These are phyloP conservation scores for Phialophora tarda DNA, from an alignment of 2,329 filamentous ascomycete species.

Conservation along the genomic window DNA sequence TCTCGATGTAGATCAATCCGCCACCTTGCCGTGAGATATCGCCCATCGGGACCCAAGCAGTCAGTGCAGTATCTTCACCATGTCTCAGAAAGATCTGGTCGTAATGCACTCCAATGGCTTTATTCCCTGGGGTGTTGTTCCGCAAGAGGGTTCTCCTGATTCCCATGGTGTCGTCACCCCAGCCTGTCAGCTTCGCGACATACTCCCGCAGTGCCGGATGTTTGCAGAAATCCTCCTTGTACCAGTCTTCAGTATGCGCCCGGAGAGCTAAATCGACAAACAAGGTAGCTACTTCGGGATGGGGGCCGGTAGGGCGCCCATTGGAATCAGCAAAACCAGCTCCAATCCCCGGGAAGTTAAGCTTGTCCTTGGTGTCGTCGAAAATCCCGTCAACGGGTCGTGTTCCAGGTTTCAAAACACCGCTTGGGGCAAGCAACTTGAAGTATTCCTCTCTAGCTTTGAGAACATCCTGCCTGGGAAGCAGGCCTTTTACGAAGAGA, in stretches of 20 bases:
- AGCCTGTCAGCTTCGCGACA: constrained; percentile 59
- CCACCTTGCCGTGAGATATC: constrained; percentile 61
- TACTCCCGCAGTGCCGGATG: constrained; percentile 59
- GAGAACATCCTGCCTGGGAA: constrained; percentile 61
- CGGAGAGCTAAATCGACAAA: constrained; percentile 60
- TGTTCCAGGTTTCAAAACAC: constrained; percentile 61
- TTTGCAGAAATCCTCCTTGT: constrained; percentile 61
- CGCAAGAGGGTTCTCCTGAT: constrained; percentile 59
- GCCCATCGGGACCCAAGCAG: constrained; percentile 64
- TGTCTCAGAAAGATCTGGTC: constrained; percentile 64
- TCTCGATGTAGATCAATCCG: constrained; percentile 65
- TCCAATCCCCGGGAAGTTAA: constrained; percentile 60
- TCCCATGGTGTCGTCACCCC: constrained; percentile 57
- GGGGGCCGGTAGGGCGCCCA: constrained; percentile 50
- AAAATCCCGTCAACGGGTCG: constrained; percentile 61
- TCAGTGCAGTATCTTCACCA: constrained; percentile 61
- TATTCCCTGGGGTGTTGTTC: constrained; percentile 63
- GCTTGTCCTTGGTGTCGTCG: constrained; percentile 49
- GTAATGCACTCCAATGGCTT: constrained; percentile 66
- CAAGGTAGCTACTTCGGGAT: constrained; percentile 46
- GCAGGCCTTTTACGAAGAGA: constrained; percentile 60
- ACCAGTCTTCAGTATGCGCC: constrained; percentile 61
- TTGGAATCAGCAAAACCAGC: constrained; percentile 56
- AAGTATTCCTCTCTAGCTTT: constrained; percentile 61
- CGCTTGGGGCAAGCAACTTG: constrained; percentile 58